Percentiles rank a stretch among this genome's conserved stretches.
Conservation (phyloP, 345 rosid genomes). For the Angophora floribunda region DNA sequence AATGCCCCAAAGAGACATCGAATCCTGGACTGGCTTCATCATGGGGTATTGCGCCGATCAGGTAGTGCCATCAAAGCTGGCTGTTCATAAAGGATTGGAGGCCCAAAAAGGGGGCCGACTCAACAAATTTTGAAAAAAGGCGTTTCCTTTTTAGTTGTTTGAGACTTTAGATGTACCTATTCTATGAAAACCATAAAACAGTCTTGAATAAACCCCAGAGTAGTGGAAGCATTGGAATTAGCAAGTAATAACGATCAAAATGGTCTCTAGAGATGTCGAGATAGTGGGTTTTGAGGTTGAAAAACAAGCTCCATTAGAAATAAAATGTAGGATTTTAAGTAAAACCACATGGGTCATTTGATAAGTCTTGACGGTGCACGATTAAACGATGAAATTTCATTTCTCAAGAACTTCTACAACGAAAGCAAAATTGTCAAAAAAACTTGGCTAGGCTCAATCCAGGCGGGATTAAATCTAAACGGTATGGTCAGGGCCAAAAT, state of each 20-base stretch:
- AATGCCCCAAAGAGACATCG: constrained; percentile 43
- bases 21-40: constrained; percentile 46
- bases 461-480: not conserved
- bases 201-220: not conserved
- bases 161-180: not conserved
- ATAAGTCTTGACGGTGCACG: not conserved
- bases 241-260: not conserved
- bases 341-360: not conserved
- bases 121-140: not conserved
- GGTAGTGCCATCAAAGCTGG: not conserved
- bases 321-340: not conserved
- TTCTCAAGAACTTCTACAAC: not conserved
- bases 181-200: not conserved
- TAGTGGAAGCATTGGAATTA: not conserved
- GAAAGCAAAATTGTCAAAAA: not conserved
- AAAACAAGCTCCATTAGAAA: not conserved
- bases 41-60: not conserved
- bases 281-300: not conserved
- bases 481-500: not conserved
- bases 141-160: not conserved
- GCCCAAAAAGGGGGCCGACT: not conserved
- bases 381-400: not conserved
- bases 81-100: not conserved
- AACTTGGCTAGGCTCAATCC: not conserved
- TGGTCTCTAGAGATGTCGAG: not conserved